Percentiles rank a stretch among this genome's conserved stretches.
These are phyloP conservation scores for Pichia sporocuriosa DNA, from an alignment of 805 yeast species.

Conservation along the genomic window DNA sequence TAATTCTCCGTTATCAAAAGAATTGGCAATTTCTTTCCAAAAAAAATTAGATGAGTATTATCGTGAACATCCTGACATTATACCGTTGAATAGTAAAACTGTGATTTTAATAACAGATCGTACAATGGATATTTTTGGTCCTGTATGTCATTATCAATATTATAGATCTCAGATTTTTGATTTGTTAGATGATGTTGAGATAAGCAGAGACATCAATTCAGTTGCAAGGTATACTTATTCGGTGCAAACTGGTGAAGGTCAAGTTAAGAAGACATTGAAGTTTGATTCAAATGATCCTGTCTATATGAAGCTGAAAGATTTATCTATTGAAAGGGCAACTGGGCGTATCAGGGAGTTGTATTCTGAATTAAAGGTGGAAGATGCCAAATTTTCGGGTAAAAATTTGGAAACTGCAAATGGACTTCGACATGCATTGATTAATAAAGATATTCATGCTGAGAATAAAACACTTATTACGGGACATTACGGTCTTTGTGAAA, in stretches of 20 bases:
- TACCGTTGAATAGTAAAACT: constrained; percentile 43
- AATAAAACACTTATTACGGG: constrained; percentile 24
- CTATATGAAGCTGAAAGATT: constrained; percentile 22
- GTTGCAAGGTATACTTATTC: constrained; percentile 23
- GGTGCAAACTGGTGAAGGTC: constrained; percentile 24
- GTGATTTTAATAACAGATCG: constrained; percentile 76
- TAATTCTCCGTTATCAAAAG: constrained; percentile 43
- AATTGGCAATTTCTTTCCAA: constrained; percentile 68
- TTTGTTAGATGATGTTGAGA: constrained; percentile 30
- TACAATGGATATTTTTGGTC: constrained; percentile 74
- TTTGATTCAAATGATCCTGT: constrained; percentile 25
- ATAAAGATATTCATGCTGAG: constrained; percentile 22
- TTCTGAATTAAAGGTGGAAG: constrained; percentile 21
- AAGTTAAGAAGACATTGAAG: constrained; percentile 19
- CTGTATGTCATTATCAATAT: constrained; percentile 80
- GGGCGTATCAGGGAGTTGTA: constrained; percentile 15
- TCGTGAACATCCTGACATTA: constrained; percentile 58
- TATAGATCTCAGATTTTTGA: constrained; percentile 93
- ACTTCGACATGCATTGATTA: constrained; percentile 25
- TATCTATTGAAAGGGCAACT: constrained; percentile 23
- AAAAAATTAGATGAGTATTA: constrained; percentile 67
- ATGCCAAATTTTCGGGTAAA: constrained; percentile 16
- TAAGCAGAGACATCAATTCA: constrained; percentile 22
- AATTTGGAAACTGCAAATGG: constrained; percentile 24
- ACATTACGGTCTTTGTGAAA: constrained; percentile 38